Base-by-base conservation (phyloP, 768 basidiomycete species). In the Serpula lacrymans region DNA sequence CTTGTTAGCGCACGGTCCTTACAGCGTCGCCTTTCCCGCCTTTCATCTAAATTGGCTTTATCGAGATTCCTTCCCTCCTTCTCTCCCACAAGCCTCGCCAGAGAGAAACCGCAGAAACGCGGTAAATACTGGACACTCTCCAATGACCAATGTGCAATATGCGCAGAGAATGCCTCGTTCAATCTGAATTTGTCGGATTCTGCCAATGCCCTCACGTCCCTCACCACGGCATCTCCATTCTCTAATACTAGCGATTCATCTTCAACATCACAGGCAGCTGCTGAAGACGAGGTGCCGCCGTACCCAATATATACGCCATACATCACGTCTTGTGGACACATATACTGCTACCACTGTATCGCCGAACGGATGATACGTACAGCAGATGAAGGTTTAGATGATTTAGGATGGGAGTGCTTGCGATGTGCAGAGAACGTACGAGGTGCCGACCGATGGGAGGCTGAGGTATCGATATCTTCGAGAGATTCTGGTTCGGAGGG, bases 261-360 rank as follows among this genome's bases (percentile, higher is more conserved):
- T 25, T 41, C 42, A 24, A 42, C 46, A 12, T n/a, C 38, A 21
- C 34, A 33, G n/a, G 50, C 40, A 35, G 55, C 52, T 31, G 57
- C 35, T 37, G 56, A 41, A 37, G 53, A 47, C 25, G 62, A 62
- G 17, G 71, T 70, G 39, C 71, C 76, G 17, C 75, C 80, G 4
- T 69, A 80, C 53, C 85, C 89, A 3, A 78, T 95, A 46, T 73
- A 84, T 53, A 84, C 80, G 31, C 84, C 94, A 0, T 97, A 95
- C 56, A 64, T 84, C 36, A 81, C 91, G 24, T 82, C 83, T 22
- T 93, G 88, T 47, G 84, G 80, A 6, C 91, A 96, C 56, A 59
- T 77, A 11, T 99, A 94, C 65, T 98, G 96, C 64, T 99, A 97
- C 60, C 83, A 85, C 51, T 99, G 96, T 63, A 72, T 98, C 29